Percentiles rank a stretch among this genome's conserved stretches.
Conservation (phyloP, 192 early-diverging fungal species). For the Glomus cerebriforme region DNA sequence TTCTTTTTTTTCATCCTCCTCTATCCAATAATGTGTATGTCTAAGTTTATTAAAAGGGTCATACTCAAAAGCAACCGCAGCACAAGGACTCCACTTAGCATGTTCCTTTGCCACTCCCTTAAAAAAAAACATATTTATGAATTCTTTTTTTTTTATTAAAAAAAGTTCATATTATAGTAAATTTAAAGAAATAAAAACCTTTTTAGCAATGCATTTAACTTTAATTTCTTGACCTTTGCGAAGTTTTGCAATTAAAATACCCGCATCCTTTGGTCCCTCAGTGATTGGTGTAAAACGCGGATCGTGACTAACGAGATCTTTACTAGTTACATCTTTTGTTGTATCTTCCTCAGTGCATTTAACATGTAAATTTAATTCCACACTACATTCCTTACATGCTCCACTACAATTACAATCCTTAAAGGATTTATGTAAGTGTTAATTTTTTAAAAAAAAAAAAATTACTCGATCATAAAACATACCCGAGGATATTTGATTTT, state of each 20-base stretch:
- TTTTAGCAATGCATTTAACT: slow-evolving; percentile 90
- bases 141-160: background rate
- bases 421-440: background rate
- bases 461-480: slow-evolving; percentile 11
- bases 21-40: slow-evolving; percentile 93
- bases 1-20: slow-evolving; percentile 80
- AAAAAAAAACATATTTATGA: background rate
- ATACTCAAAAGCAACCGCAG: slow-evolving; percentile 92
- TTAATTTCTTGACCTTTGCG: slow-evolving; percentile 91
- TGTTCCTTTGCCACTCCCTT: slow-evolving; percentile 94
- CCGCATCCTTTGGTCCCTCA: slow-evolving; percentile 66
- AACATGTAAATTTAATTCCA: slow-evolving; percentile 83
- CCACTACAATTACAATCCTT: slow-evolving; percentile 75
- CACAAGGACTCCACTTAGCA: slow-evolving; percentile 94
- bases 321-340: slow-evolving; percentile 80
- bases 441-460: slow-evolving; percentile 14
- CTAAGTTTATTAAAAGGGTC: slow-evolving; percentile 94
- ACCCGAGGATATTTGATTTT: slow-evolving; percentile 80
- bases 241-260: slow-evolving; percentile 86
- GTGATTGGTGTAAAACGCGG: slow-evolving; percentile 68
- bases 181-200: slow-evolving; percentile 41
- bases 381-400: slow-evolving; percentile 90
- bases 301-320: slow-evolving; percentile 77
- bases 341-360: slow-evolving; percentile 76
- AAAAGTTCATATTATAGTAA: background rate